Evolutionary conservation across 2,329 filamentous ascomycete species (phyloP).

Genomic region (Trichoderma asperellum): DNA sequence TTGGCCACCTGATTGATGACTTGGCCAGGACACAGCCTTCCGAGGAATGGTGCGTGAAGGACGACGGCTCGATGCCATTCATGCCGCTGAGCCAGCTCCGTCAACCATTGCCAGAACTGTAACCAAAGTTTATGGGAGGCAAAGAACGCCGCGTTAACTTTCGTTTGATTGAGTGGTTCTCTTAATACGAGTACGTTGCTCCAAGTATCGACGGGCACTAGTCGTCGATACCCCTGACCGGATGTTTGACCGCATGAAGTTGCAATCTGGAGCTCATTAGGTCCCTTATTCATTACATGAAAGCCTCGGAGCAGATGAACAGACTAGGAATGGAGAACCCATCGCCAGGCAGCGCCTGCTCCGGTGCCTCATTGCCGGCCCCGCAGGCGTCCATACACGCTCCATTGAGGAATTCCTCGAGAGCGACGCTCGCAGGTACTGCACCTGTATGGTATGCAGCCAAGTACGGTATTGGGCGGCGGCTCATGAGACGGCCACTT

Average conservation of each 20-base stretch:
- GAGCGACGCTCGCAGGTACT: neutral
- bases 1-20: neutral
- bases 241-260: conserved; percentile 25
- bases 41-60: neutral
- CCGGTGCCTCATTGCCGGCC: conserved; percentile 10
- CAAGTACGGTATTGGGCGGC: conserved; percentile 17
- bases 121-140: neutral
- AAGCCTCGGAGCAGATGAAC: conserved; percentile 21
- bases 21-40: conserved; percentile 1
- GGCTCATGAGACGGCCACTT: conserved; percentile 30
- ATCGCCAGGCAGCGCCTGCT: conserved; percentile 4
- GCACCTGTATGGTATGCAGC: neutral
- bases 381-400: conserved; percentile 17
- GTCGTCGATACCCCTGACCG: conserved; percentile 17
- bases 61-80: conserved; percentile 6
- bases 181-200: neutral
- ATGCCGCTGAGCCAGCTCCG: conserved; percentile 10
- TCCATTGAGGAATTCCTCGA: conserved; percentile 10
- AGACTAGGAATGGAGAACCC: conserved; percentile 22
- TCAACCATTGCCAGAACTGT: conserved; percentile 11
- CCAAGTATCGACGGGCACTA: conserved; percentile 9
- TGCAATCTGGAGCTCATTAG: conserved; percentile 22
- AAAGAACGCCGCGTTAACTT: neutral
- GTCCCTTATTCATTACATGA: conserved; percentile 24
- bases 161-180: conserved; percentile 13